Conservation (phyloP, 352 stramenopile species). For the Pythium apleroticum region DNA sequence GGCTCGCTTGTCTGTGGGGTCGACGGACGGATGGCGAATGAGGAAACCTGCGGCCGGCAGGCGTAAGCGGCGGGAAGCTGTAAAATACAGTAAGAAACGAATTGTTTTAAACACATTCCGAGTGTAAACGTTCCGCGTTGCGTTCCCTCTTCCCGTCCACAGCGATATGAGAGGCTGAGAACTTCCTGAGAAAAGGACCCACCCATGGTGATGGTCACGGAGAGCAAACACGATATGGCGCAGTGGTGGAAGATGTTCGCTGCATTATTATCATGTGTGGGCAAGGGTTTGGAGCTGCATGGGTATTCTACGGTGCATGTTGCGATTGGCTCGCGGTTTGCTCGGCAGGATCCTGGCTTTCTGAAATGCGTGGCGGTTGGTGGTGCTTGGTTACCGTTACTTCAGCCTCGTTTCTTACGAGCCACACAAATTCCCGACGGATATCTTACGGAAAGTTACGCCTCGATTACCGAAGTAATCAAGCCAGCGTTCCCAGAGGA, state of each 20-base stretch:
- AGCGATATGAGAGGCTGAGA: conserved; percentile 1
- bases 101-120: conserved; percentile 34
- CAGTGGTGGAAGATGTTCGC: no score
- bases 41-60: conserved; percentile 25
- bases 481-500: background rate
- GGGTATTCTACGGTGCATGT: background rate
- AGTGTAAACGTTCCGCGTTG: background rate
- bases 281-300: background rate
- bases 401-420: conserved; percentile 19
- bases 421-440: conserved; percentile 20
- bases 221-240: background rate
- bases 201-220: background rate
- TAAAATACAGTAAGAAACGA: conserved; percentile 25
- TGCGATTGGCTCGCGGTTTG: background rate
- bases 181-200: background rate
- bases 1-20: conserved; percentile 29
- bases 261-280: background rate
- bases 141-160: background rate
- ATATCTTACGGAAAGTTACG: conserved; percentile 25
- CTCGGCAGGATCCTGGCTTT: conserved; percentile 7
- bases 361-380: conserved; percentile 24
- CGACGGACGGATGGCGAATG: conserved; percentile 73
- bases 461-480: conserved; percentile 18
- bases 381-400: conserved; percentile 27
- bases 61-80: conserved; percentile 20